Base-by-base conservation (phyloP, 2,329 filamentous ascomycete species). In the Xylogone sp. region DNA sequence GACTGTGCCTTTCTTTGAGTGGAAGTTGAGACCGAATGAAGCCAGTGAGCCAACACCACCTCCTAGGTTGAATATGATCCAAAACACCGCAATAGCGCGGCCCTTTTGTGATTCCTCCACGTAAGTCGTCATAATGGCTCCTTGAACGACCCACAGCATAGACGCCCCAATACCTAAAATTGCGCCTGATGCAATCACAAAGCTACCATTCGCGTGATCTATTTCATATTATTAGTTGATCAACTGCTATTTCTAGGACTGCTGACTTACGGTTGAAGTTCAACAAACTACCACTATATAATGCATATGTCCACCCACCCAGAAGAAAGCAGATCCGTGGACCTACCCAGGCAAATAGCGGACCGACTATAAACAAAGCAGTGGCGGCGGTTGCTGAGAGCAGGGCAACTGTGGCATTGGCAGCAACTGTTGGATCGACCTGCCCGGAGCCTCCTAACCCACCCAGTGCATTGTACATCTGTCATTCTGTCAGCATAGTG, bases 51-150 rank as follows among this genome's bases (percentile, higher is more conserved):
- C 91, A 67, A 96, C 89, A 54, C 96, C 90, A 62, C 84, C 90
- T 60, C 91, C 91, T 49, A 91, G 69, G 70, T 96, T 96, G 78
- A 96, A 96, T 63, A 96, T 94, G 69, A 91, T 84, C 91, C 91
- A 96, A 73, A 96, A 96, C 74, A 84, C 85, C 52, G 88, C 87
- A 67, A 96, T 94, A 67, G 90, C 96, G 53, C 85, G 84, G 43
- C 91, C 91, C 77, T 96, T 96, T 56, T 82, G 81, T 31, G 81
- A 69, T 70, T 96, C 91, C 12, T 80, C 75, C 1, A 90, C 90
- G 69, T 96, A 96, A 47, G 87, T 83, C 84, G 95, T 93, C 86
- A 92, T 91, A 63, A 91, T 88, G 54, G 86, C 83, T 53, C 88
- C 88, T 70, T 93, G 88, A 1, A 86, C 88, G 18, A 84, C 84